Evolutionary conservation across 495 filamentous ascomycete species (phyloP), one percentile per base, ranked within the genome.

Genomic region (Neurospora pannonica): DNA sequence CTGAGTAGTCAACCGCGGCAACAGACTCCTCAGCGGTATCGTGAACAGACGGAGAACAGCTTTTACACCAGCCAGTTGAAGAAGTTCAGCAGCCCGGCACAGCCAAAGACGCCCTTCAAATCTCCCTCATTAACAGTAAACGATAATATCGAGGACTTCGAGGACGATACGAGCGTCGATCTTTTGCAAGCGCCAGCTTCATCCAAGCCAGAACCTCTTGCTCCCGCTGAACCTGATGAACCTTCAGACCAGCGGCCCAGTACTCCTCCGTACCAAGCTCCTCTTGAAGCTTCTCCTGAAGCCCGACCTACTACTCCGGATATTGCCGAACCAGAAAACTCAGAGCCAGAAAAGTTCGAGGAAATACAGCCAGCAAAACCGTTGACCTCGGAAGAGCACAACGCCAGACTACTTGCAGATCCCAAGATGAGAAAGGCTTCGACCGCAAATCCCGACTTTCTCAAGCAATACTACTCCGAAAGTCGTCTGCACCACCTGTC

Each of bases 401-500:
- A 97, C 81, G 90, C 92, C 38, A 81, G 91, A 36, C 86, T 97
- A 2, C 85, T 99, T 19, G 85, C 90, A 10, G 93, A 97, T 78
- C 93, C 96, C 19, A 87, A 89, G 34, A 93, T 97, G 77, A 87
- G 92, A 43, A 93, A 95, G 74, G 93, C 93, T 0, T 95, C 93
- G 37, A 93, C 92, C 17, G 92, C 91, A 11, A 95, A 98, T 73
- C 95, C 96, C 0, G 91, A 95, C 48, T 99, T 99, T 72, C 83
- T 99, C 2, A 92, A 95, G 72, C 94, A 97, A 77, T 99, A 92
- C 80, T 98, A 98, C 77, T 90, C 92, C 72, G 93, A 98, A 81
- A 97, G 94, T 43, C 91, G 96, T 7, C 87, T 99, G 19, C 96
- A 99, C 82, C 95, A 99, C 78, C 85, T 99, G 1, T 98, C 96